These are phyloP conservation scores for Mucor saturninus DNA, from an alignment of 371 early-diverging fungal species.

Conservation along the genomic window DNA sequence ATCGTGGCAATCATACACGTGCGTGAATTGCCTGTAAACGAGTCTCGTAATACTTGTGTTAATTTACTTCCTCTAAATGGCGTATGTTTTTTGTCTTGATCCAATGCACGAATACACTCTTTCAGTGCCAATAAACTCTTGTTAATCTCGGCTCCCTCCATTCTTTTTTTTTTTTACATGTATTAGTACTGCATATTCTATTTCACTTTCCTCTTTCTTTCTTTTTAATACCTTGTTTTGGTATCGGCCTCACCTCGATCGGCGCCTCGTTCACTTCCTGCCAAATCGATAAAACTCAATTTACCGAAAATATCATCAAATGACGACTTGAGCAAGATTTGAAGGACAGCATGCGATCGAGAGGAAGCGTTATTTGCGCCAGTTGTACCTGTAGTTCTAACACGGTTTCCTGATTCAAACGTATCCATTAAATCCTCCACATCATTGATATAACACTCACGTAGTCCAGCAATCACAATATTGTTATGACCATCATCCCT, in stretches of 20 bases:
- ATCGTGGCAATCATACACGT: constrained; percentile 98
- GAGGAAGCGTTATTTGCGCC: constrained; percentile 97
- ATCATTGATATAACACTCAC: constrained; percentile 77
- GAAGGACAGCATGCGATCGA: constrained; percentile 96
- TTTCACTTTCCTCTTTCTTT: neutral
- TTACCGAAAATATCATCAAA: constrained; percentile 75
- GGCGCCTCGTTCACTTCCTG: constrained; percentile 98
- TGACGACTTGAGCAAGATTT: constrained; percentile 80
- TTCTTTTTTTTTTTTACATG: constrained; percentile 40
- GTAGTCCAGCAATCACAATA: constrained; percentile 87
- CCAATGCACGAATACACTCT: constrained; percentile 96
- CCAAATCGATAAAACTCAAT: constrained; percentile 97
- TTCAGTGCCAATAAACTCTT: constrained; percentile 95
- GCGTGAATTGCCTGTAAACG: constrained; percentile 93
- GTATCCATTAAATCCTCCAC: constrained; percentile 86
- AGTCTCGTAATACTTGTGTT: constrained; percentile 95
- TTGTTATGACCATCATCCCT: constrained; percentile 93
- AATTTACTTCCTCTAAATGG: constrained; percentile 97
- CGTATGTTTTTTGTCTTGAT: constrained; percentile 88
- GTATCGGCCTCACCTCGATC: constrained; percentile 94
- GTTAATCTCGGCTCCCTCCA: constrained; percentile 98
- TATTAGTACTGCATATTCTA: neutral
- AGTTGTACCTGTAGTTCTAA: constrained; percentile 90
- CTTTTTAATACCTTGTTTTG: constrained; percentile 72
- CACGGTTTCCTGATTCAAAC: constrained; percentile 88